Evolutionary conservation across 345 rosid species (phyloP).

Genomic region (Toxicodendron radicans): DNA sequence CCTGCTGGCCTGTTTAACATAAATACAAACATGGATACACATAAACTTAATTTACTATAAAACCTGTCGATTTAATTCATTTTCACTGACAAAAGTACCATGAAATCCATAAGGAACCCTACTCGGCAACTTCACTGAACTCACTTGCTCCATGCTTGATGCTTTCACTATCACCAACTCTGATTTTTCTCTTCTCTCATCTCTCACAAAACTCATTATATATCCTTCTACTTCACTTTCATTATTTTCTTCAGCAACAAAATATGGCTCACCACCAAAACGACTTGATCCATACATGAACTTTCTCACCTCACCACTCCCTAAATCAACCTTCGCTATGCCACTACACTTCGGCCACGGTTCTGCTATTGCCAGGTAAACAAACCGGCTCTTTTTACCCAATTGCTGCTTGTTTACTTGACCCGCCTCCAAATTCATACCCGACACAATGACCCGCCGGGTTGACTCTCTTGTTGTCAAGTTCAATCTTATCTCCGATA

Average conservation of each 20-base stretch:
- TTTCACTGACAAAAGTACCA: conserved; percentile 56
- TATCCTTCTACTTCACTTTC: conserved; percentile 47
- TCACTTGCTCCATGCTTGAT: conserved; percentile 51
- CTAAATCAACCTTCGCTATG: conserved; percentile 62
- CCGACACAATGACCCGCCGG: conserved; percentile 38
- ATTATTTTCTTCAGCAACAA: conserved; percentile 27
- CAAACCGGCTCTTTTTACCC: conserved; percentile 55
- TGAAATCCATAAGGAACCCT: conserved; percentile 83
- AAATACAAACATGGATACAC: neutral
- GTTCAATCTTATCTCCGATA: conserved; percentile 59
- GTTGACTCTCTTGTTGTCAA: conserved; percentile 44
- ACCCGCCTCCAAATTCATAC: conserved; percentile 65
- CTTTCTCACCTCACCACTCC: conserved; percentile 33
- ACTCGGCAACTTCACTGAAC: conserved; percentile 45
- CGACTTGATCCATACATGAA: conserved; percentile 49
- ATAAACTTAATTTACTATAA: neutral
- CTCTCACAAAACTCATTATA: conserved; percentile 58
- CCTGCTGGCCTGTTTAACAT: neutral
- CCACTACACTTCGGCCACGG: conserved; percentile 80
- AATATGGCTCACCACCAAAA: conserved; percentile 72
- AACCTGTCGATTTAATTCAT: conserved; percentile 43
- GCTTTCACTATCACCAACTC: conserved; percentile 58
- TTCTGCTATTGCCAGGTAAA: conserved; percentile 69
- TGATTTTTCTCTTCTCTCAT: conserved; percentile 53
- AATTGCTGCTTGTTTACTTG: conserved; percentile 40